These are phyloP conservation scores for Phyllosticta citriasiana DNA, from an alignment of 2,329 filamentous ascomycete species.

Conservation along the genomic window DNA sequence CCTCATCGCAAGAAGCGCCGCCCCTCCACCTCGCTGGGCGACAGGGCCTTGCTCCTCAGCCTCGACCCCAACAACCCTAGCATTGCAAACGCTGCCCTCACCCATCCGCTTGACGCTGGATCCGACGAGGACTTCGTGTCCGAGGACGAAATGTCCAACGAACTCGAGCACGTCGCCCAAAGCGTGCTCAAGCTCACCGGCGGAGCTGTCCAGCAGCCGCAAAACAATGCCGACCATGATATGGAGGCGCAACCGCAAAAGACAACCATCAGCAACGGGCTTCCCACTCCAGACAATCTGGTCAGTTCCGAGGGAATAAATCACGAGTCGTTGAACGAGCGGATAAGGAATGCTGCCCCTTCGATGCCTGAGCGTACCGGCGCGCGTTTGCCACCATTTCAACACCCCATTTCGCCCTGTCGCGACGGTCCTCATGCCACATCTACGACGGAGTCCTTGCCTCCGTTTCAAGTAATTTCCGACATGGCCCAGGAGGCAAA, in stretches of 20 bases:
- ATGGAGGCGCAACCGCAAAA: background rate
- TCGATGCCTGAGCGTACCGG: conserved; percentile 2
- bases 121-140: conserved; percentile 32
- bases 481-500: conserved; percentile 26
- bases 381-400: conserved; percentile 27
- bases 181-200: background rate
- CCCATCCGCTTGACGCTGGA: conserved; percentile 39
- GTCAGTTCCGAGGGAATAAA: background rate
- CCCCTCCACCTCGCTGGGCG: conserved; percentile 35
- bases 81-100: conserved; percentile 49
- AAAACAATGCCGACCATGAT: background rate
- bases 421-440: conserved; percentile 17
- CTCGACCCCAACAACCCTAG: conserved; percentile 57
- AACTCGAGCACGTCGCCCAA: background rate
- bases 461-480: conserved; percentile 24
- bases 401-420: conserved; percentile 23
- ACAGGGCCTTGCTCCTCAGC: conserved; percentile 56
- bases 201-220: background rate
- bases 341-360: conserved; percentile 8
- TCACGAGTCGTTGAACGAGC: background rate
- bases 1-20: conserved; percentile 38
- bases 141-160: conserved; percentile 23
- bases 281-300: background rate
- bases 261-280: background rate
- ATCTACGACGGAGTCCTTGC: conserved; percentile 24